Evolutionary conservation across 306 rosid species (phyloP).

Genomic region (Inga laurina): DNA sequence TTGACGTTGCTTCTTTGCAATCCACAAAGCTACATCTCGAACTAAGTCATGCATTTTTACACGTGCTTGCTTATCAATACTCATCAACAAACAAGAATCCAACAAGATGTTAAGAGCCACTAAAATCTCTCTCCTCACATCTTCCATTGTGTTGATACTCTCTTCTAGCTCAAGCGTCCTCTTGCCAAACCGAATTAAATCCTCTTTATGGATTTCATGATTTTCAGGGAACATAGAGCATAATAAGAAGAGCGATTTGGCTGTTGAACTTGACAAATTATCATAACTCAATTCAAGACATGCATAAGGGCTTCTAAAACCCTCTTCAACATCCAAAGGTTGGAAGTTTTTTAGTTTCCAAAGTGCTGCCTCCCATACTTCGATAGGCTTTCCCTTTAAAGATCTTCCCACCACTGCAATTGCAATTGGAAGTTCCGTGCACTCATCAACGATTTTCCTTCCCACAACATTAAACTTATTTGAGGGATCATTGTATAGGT

Average conservation of each 20-base stretch:
- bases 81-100: background rate
- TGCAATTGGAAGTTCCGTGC: background rate
- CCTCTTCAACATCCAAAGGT: background rate
- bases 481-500: background rate
- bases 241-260: background rate
- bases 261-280: background rate
- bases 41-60: conserved; percentile 17
- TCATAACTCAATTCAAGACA: background rate
- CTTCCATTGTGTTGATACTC: background rate
- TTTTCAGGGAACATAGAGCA: conserved; percentile 10
- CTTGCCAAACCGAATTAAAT: background rate
- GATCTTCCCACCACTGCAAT: background rate
- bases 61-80: accelerated
- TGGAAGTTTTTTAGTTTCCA: background rate
- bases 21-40: conserved; percentile 7
- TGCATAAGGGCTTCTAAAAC: background rate
- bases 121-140: background rate
- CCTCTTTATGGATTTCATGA: background rate
- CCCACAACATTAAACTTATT: background rate
- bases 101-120: background rate
- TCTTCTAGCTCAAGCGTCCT: accelerated
- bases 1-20: background rate
- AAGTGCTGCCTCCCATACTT: background rate
- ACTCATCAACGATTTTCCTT: background rate
- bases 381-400: background rate